These are phyloP conservation scores for Metahyphopichia silvanorum DNA, from an alignment of 805 yeast species.

Conservation along the genomic window DNA sequence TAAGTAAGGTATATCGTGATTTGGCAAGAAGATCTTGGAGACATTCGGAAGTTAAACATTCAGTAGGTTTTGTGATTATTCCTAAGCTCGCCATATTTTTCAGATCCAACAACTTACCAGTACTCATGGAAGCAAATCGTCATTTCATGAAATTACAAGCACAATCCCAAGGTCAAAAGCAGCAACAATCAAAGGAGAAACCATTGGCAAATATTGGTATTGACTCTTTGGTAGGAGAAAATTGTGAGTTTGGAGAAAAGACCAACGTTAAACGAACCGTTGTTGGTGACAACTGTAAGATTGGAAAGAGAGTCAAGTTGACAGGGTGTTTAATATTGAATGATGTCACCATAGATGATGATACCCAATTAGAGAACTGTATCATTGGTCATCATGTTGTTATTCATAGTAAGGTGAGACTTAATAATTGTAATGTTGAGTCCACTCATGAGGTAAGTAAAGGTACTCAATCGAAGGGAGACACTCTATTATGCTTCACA, in stretches of 20 bases:
- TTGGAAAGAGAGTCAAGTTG: constrained; percentile 85
- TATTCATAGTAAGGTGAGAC: constrained; percentile 61
- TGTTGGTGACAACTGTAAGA: constrained; percentile 66
- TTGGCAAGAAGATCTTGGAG: constrained; percentile 91
- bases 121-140: constrained; percentile 89
- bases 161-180: constrained; percentile 21
- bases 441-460: constrained; percentile 66
- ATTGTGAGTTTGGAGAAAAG: constrained; percentile 70
- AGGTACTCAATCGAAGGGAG: constrained; percentile 56
- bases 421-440: constrained; percentile 83
- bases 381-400: constrained; percentile 69
- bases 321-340: constrained; percentile 82
- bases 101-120: constrained; percentile 73
- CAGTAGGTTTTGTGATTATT: constrained; percentile 65
- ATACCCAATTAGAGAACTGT: constrained; percentile 78
- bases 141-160: constrained; percentile 67
- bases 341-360: constrained; percentile 73
- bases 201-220: constrained; percentile 76
- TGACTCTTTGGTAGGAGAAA: constrained; percentile 75
- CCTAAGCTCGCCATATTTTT: constrained; percentile 71
- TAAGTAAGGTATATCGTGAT: constrained; percentile 74
- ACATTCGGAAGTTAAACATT: constrained; percentile 56
- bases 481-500: constrained; percentile 46
- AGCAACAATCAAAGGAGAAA: constrained; percentile 21
- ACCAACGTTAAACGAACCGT: constrained; percentile 85